Evolutionary conservation across 352 stramenopile species (phyloP), one percentile per base, ranked within the genome.

Genomic region (Pythium plurisporium): DNA sequence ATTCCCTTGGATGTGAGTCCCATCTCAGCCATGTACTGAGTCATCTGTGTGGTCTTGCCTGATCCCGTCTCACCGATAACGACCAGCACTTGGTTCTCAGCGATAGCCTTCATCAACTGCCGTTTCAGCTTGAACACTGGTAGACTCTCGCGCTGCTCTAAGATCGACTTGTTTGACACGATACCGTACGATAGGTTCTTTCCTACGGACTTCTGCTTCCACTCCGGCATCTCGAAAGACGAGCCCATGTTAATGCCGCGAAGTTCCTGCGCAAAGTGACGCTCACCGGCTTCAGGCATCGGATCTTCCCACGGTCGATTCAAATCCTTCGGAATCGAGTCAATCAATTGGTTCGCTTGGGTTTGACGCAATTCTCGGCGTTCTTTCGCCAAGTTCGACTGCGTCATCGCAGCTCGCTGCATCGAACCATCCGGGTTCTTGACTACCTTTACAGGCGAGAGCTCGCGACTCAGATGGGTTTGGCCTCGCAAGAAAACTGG

Each of bases 61-160:
- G 84, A 97, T 20, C 98, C 98, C 0, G 97, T 99, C 65, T 99
- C 98, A 45, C 98, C 98, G 55, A 99, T 99, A 5, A 99, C 97
- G 2, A 99, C 95, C 7, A 99, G 72, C 3, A 98, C 79, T 63
- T 98, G 94, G 72, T 99, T 99, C 26, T 96, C 81, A 2, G 72
- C 72, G 31, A 99, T 98, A 20, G 95, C 96, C 57, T 97, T 75
- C 77, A 98, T 91, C 9, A 99, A 58, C 70, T 98, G 88, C 2
- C 82, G 76, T 69, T 99, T 99, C n/a, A 99, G 84, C 64, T 91
- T 96, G 69, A 93, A 98, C 29, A 99, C 97, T 5, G 97, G 97
- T 40, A 99, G 82, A 45, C 77, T 89, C 52, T 99, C 89, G 27
- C 97, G 89, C 75, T 99, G 97, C 67, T 99, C 95, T 47, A 98